Evolutionary conservation across 108 stramenopile genomes (phyloP).

Genomic region (Thalassiosira profunda): DNA sequence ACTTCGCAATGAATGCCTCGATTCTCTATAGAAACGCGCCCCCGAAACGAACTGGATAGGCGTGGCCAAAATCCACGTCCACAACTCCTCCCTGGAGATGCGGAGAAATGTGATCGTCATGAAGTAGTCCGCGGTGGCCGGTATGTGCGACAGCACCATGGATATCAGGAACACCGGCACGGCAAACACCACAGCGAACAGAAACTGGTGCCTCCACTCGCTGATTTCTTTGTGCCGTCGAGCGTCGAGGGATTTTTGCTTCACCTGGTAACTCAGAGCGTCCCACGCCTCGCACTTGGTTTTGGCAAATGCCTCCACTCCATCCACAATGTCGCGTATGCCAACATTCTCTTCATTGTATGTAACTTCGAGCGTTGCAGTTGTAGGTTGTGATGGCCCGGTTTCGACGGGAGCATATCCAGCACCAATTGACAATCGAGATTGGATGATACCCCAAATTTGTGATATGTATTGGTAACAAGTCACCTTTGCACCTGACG

Average conservation of each 20-base stretch:
- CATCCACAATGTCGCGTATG: conserved; percentile 39
- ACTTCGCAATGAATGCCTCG: conserved; percentile 56
- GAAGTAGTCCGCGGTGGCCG: conserved; percentile 29
- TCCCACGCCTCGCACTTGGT: conserved; percentile 33
- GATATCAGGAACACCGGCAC: conserved; percentile 60
- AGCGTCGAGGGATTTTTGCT: conserved; percentile 46
- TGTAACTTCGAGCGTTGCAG: conserved; percentile 37
- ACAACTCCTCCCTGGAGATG: conserved; percentile 49
- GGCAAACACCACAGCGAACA: conserved; percentile 51
- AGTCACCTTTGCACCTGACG: background rate
- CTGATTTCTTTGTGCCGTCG: conserved; percentile 44
- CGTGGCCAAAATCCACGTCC: conserved; percentile 69
- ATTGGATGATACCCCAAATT: background rate
- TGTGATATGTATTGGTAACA: background rate
- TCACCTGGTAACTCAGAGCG: conserved; percentile 41
- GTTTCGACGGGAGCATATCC: conserved; percentile 21
- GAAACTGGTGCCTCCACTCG: conserved; percentile 48
- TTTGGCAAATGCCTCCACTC: conserved; percentile 11
- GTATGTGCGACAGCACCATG: conserved; percentile 45
- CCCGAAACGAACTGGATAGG: conserved; percentile 89
- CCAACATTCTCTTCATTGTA: conserved; percentile 38
- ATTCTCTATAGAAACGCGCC: conserved; percentile 70
- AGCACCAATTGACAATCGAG: background rate
- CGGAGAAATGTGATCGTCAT: conserved; percentile 2
- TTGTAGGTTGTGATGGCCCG: background rate